Evolutionary conservation across 305 asterid species (phyloP).

Genomic region (Ajuga reptans): DNA sequence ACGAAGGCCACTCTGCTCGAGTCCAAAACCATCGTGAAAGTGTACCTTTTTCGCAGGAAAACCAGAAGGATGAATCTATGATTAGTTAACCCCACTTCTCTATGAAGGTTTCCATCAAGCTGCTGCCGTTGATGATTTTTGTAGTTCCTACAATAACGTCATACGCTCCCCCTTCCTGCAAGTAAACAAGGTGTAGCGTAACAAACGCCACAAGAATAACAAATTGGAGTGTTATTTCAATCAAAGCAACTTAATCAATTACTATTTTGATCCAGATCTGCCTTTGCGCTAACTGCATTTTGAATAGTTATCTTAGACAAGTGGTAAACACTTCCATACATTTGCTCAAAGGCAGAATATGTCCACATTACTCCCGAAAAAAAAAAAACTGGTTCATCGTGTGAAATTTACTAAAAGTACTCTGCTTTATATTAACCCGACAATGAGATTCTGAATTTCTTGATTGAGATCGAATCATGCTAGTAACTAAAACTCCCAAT

Average conservation of each 20-base stretch:
- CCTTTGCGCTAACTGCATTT: neutral
- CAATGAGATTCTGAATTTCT: neutral
- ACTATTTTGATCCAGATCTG: neutral
- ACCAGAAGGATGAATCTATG: no score
- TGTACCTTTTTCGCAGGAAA: no score
- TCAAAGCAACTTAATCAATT: neutral
- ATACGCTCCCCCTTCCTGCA: slow-evolving; percentile 88
- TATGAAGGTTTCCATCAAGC: slow-evolving; percentile 56
- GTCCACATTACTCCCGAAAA: neutral
- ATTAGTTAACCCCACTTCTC: slow-evolving; percentile 34
- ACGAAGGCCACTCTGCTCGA: no score
- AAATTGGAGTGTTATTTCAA: neutral
- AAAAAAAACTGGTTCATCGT: neutral
- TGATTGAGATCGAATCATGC: neutral
- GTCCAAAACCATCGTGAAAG: no score
- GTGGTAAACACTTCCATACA: neutral
- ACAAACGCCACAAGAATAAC: neutral
- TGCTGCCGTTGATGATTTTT: slow-evolving; percentile 58
- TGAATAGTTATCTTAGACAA: neutral
- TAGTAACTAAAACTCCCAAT: neutral
- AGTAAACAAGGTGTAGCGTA: neutral
- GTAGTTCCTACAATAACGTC: slow-evolving; percentile 80
- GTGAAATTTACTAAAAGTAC: neutral
- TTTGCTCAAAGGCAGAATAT: neutral
- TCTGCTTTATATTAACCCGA: neutral